Evolutionary conservation across 169 alveolate species (phyloP).

Genomic region (Babesia gibsoni): DNA sequence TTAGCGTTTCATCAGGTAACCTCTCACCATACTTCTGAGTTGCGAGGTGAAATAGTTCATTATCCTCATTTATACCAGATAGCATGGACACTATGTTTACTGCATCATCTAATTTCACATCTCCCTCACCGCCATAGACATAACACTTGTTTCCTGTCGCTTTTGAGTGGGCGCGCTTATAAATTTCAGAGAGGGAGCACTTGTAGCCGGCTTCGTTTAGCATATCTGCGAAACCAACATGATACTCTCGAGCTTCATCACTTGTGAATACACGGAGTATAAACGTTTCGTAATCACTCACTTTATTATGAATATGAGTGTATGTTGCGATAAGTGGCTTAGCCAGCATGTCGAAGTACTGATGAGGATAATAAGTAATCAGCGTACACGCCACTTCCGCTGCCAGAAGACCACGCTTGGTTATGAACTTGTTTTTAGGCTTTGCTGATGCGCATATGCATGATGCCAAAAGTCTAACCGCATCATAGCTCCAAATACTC

Average conservation of each 20-base stretch:
- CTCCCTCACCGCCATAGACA: neutral
- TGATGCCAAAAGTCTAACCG: neutral
- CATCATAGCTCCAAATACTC: conserved; percentile 4
- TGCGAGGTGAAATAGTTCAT: conserved; percentile 19
- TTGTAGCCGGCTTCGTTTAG: conserved; percentile 27
- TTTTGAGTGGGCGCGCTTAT: conserved; percentile 26
- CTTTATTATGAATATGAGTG: conserved; percentile 9
- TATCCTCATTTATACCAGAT: neutral
- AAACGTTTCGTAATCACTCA: conserved; percentile 16
- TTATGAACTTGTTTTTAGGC: conserved; percentile 1
- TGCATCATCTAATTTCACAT: conserved; percentile 11
- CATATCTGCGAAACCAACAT: conserved; percentile 1
- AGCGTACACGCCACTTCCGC: conserved; percentile 39
- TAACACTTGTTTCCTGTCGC: conserved; percentile 21
- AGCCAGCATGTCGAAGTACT: conserved; percentile 8
- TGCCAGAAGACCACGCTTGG: conserved; percentile 32
- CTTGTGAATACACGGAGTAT: conserved; percentile 44
- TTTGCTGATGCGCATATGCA: conserved; percentile 12
- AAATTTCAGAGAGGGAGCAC: conserved; percentile 13
- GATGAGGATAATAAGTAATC: conserved; percentile 19
- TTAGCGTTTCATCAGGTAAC: neutral
- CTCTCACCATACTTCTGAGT: neutral
- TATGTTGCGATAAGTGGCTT: conserved; percentile 14
- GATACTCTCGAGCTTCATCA: conserved; percentile 2
- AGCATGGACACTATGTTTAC: conserved; percentile 5